Evolutionary conservation across 1,284 basidiomycete species (phyloP).

Genomic region (Thecaphora thlaspeos): DNA sequence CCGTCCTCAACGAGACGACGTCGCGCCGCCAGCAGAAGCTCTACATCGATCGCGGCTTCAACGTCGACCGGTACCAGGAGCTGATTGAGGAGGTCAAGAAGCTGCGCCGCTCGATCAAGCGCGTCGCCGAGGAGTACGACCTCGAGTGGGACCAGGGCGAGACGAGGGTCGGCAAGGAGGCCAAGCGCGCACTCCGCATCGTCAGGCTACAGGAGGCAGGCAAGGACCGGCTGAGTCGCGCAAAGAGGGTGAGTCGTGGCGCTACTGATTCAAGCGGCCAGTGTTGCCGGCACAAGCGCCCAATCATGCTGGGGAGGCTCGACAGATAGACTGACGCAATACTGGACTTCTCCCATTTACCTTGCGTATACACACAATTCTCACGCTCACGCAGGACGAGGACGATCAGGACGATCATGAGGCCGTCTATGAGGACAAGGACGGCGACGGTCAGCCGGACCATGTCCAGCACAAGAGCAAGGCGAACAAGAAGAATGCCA

Average conservation of each 20-base stretch:
- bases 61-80: conserved; percentile 41
- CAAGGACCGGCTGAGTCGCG: conserved; percentile 6
- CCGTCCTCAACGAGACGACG: conserved; percentile 49
- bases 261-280: no score
- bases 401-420: conserved; percentile 13
- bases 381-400: conserved; percentile 4
- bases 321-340: no score
- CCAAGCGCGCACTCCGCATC: conserved; percentile 46
- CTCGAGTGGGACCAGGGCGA: conserved; percentile 50
- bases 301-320: no score
- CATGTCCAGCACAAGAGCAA: conserved; percentile 20
- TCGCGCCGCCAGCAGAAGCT: conserved; percentile 43
- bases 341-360: no score
- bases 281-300: no score
- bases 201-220: conserved; percentile 36
- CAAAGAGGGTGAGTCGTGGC: conserved; percentile 3
- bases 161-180: conserved; percentile 36
- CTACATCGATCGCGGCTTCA: conserved; percentile 46
- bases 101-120: conserved; percentile 41
- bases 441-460: conserved; percentile 37
- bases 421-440: conserved; percentile 20
- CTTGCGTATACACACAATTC: no score
- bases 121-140: conserved; percentile 48
- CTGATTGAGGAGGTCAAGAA: conserved; percentile 48
- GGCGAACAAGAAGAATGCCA: conserved; percentile 18